These are phyloP conservation scores for Penicillium frequentans DNA, from an alignment of 2,329 filamentous ascomycete genomes.

Conservation along the genomic window DNA sequence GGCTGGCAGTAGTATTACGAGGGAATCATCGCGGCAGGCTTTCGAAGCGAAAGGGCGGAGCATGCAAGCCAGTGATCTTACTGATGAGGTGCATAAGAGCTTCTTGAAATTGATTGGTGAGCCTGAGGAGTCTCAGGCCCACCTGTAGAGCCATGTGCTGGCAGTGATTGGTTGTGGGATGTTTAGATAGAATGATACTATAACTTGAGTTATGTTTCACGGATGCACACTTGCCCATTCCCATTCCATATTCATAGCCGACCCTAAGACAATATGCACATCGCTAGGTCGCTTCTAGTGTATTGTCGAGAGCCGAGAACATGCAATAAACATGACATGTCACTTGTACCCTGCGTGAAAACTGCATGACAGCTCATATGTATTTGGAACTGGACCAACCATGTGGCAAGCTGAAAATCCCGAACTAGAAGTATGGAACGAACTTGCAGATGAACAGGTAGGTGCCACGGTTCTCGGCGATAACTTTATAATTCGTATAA, in stretches of 20 bases:
- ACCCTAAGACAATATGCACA: too few relatives aligned
- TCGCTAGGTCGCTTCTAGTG: too few relatives aligned
- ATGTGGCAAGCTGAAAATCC: neutral
- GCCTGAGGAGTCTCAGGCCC: conserved; percentile 48
- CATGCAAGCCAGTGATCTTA: conserved; percentile 89
- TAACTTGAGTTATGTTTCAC: neutral
- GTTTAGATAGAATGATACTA: neutral
- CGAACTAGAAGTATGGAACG: neutral
- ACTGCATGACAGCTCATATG: neutral
- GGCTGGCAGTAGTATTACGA: conserved; percentile 82
- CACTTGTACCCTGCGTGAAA: neutral
- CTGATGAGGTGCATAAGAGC: conserved; percentile 80
- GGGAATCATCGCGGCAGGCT: conserved; percentile 84
- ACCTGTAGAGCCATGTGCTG: conserved; percentile 23
- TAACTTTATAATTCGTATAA: neutral
- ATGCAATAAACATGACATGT: neutral
- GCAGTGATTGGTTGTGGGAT: neutral
- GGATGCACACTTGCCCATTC: too few relatives aligned
- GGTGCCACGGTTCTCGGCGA: too few relatives aligned
- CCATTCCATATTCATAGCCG: too few relatives aligned
- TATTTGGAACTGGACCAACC: neutral
- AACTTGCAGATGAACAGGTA: neutral
- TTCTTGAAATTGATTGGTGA: conserved; percentile 82
- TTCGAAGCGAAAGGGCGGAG: conserved; percentile 83
- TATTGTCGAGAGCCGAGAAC: neutral